Percentiles rank a stretch among this genome's conserved stretches.
phyloP scores from a whole-genome alignment of 495 filamentous ascomycete genomes.

The Penicillium goetzii region DNA sequence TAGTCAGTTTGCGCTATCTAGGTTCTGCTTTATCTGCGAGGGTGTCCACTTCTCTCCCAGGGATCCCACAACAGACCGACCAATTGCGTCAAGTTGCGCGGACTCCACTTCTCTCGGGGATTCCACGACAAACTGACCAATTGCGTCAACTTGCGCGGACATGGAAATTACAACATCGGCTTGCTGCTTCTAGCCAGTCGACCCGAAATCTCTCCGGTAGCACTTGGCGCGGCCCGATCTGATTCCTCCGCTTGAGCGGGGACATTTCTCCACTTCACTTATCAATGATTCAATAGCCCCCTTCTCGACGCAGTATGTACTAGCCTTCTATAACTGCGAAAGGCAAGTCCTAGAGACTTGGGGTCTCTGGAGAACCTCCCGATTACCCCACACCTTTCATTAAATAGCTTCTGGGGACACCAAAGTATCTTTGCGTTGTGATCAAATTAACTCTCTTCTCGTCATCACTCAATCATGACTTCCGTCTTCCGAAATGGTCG shows the following conservation, averaged over 20 bases:
- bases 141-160: slow-evolving; percentile 34
- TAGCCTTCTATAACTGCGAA: background rate
- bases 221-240: background rate
- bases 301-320: background rate
- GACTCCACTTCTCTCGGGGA: background rate
- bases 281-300: background rate
- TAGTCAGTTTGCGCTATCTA: background rate
- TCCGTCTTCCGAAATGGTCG: slow-evolving; percentile 51
- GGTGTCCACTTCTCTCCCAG: slow-evolving; percentile 12
- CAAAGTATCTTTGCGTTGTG: background rate
- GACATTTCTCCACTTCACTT: background rate
- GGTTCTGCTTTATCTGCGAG: slow-evolving; percentile 3
- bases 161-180: slow-evolving; percentile 8
- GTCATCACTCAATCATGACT: slow-evolving; percentile 29
- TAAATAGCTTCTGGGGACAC: slow-evolving; percentile 17
- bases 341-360: slow-evolving; percentile 26
- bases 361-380: background rate
- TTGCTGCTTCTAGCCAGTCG: slow-evolving; percentile 7
- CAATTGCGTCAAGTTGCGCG: slow-evolving; percentile 38
- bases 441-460: background rate
- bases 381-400: slow-evolving; percentile 16
- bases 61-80: slow-evolving; percentile 7
- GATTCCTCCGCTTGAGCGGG: background rate
- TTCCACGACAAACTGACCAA: slow-evolving; percentile 21
- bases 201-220: background rate